phyloP scores from a whole-genome alignment of 495 filamentous ascomycete genomes.

The Trichoderma parareesei region DNA sequence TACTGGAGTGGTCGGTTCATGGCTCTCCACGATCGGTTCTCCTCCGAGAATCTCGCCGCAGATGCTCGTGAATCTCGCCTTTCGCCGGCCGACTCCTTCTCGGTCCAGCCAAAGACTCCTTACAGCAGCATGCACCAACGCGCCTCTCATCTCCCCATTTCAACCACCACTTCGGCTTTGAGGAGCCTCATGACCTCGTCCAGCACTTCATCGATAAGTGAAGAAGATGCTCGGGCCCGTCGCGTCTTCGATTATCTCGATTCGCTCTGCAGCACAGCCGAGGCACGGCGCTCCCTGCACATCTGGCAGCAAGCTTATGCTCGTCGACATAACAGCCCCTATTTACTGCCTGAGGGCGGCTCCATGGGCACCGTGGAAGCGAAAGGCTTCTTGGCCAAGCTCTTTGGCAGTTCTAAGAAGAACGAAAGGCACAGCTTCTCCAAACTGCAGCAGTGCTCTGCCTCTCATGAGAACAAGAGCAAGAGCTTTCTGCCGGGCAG shows the following conservation, averaged over 20 bases:
- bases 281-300: conserved; percentile 40
- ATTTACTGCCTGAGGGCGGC: conserved; percentile 26
- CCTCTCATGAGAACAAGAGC: conserved; percentile 15
- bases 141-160: conserved; percentile 6
- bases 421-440: conserved; percentile 20
- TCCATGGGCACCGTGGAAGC: conserved; percentile 27
- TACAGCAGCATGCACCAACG: conserved; percentile 11
- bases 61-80: conserved; percentile 18
- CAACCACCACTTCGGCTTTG: conserved; percentile 15
- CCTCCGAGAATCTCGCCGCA: conserved; percentile 33
- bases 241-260: conserved; percentile 43
- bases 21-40: conserved; percentile 44
- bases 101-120: not conserved
- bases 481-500: conserved; percentile 11
- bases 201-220: conserved; percentile 19
- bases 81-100: not conserved
- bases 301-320: conserved; percentile 40
- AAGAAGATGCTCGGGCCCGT: conserved; percentile 34
- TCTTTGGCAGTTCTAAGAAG: conserved; percentile 11
- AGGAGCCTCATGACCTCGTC: conserved; percentile 15
- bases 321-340: conserved; percentile 17
- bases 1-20: conserved; percentile 53
- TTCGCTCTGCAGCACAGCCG: conserved; percentile 37
- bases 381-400: conserved; percentile 4
- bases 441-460: conserved; percentile 17